Base-by-base conservation (phyloP, 1,284 basidiomycete genomes). In the Pyrrhoderma noxium region DNA sequence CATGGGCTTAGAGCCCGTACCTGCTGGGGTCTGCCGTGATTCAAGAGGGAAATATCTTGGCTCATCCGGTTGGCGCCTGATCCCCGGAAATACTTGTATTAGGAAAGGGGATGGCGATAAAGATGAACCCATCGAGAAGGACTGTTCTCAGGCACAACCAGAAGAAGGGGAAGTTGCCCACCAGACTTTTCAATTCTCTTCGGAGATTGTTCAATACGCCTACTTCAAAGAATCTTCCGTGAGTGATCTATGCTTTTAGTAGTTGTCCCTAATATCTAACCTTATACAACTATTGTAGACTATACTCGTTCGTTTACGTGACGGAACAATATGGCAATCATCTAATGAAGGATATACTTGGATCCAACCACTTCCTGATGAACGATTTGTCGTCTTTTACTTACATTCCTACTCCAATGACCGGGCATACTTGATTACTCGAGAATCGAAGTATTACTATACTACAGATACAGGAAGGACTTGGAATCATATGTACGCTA, bases 281-380 rank as follows among this genome's bases (percentile, higher is more conserved):
- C 16, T 25, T 23, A 34, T 3, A 13, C 27, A 19, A 40, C 11
- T 55, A 60, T 70, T 64, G 3, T 64, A 90, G 76, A 93, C 92
- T 1, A 80, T 98, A 48, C 78, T 99, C 19, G 82, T 91, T 27
- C 86, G 91, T 23, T 74, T 96, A 2, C 65, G 66, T 1, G 90
- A 97, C 61, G 72, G 82, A 54, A 76, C 79, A 0, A 75, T 97
- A 50, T 98, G 90, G 89, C 92, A 96, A 70, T 96, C 93, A 0
- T 79, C 79, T 62, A 97, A 94, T 65, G 94, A 99, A 66, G 95
- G 95, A 0, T 93, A 90, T 66, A 85, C 83, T 0, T 99, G 94
- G 94, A 75, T 75, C 47, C 82, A 82, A 58, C 72, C 85, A 11
- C 69, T 67, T 59, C 73, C 79, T 0, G 73, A 70, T 2, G 72